Evolutionary conservation across 257 asterid genomes (phyloP), one percentile per base, ranked within the genome.

Genomic region (Plantago major): DNA sequence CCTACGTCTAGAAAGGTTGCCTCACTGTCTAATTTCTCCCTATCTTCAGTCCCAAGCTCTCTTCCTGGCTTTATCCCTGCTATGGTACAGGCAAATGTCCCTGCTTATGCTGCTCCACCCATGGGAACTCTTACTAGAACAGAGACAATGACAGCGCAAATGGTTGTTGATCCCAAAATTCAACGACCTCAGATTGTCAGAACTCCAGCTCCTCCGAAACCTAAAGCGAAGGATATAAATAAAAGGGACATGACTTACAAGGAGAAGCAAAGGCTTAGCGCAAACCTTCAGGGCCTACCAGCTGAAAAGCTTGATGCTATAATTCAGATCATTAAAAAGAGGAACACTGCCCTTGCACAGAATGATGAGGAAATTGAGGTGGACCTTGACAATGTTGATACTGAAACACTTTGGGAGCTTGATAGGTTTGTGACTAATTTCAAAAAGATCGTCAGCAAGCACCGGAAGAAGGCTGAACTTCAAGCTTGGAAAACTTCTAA

Each of bases 401-500:
- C 97, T 17, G 98, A 92, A 79, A 88, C 98, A 11, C 86, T 92
- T 19, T 92, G 98, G 98, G 98, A 92, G 80, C 98, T 92, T 38
- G 98, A 92, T 78, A 82, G 98, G 67, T 88, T 92, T 63, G 97
- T 92, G 65, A 88, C 95, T 49, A 92, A 92, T 70, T 86, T 81
- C 81, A 92, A 84, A 74, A 91, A 91, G 83, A 73, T 92, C 77
- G 71, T 91, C 81, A 91, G 98, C 85, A 91, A 88, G 79, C 73
- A 86, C 77, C 86, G 82, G 81, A 82, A 94, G 72, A 91, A 82
- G 70, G 96, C 96, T 62, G 96, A 88, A 68, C 85, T 65, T 42
- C 94, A 79, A 76, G 81, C 84, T 16, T 77, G 82, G 71, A 59
- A 65, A 3, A 50, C 17, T 63, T 84, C 77, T 50, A 82, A 75